phyloP scores from a whole-genome alignment of 2,329 filamentous ascomycete genomes.

The Paradendryphiella salina region DNA sequence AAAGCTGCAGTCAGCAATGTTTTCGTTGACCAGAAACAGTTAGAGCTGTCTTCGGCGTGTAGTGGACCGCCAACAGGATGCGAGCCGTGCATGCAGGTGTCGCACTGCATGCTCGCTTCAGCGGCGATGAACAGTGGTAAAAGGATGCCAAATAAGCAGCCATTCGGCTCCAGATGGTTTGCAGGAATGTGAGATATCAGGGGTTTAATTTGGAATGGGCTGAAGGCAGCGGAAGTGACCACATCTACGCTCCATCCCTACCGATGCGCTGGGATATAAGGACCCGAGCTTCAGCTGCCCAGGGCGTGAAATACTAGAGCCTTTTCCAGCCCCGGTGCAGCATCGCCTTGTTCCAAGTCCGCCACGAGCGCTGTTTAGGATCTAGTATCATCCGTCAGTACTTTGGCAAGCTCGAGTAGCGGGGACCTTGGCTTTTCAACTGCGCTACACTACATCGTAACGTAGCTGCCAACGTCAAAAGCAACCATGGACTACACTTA shows the following conservation, averaged over 20 bases:
- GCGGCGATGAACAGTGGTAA: slow-evolving; percentile 1
- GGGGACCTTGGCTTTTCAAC: not conserved
- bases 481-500: slow-evolving; percentile 61
- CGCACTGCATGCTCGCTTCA: not conserved
- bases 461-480: slow-evolving; percentile 1
- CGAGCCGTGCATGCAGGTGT: slow-evolving; percentile 7
- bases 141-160: slow-evolving; percentile 9
- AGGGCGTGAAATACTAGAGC: slow-evolving; percentile 9
- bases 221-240: slow-evolving; percentile 19
- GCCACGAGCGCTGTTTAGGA: not conserved
- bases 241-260: slow-evolving; percentile 15
- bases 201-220: slow-evolving; percentile 16
- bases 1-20: slow-evolving; percentile 7
- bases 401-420: not conserved
- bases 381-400: not conserved
- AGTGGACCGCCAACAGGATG: not conserved
- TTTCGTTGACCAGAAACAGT: slow-evolving; percentile 12
- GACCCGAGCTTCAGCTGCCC: slow-evolving; percentile 18
- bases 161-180: slow-evolving; percentile 10
- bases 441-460: not conserved
- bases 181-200: slow-evolving; percentile 15
- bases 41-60: not conserved
- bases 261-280: slow-evolving; percentile 17
- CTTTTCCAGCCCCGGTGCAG: not conserved
- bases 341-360: too few species aligned